Conservation (phyloP, 1,139 yeast genomes). For the Geotrichum reessii region DNA sequence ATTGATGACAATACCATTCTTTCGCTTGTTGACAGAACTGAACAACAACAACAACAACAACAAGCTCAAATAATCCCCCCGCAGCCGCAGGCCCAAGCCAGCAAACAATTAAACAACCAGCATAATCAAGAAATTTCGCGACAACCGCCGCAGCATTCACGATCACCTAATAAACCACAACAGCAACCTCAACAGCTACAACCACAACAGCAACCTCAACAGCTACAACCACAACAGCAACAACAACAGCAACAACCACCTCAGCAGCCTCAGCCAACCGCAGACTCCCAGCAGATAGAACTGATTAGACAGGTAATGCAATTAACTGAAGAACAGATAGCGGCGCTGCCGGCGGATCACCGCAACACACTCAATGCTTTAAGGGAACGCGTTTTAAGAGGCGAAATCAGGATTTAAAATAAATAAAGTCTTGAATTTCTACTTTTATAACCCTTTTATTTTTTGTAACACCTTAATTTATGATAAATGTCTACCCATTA, state of each 20-base stretch:
- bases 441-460: neutral
- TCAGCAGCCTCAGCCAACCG: constrained; percentile 6
- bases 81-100: neutral
- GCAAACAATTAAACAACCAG: neutral
- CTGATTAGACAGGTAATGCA: constrained; percentile 47
- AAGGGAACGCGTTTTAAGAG: constrained; percentile 29
- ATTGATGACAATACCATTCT: constrained; percentile 48
- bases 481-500: neutral
- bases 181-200: constrained; percentile 11
- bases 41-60: constrained; percentile 1
- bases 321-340: constrained; percentile 60
- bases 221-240: constrained; percentile 12
- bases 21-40: constrained; percentile 28
- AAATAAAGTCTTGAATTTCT: neutral
- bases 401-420: constrained; percentile 27
- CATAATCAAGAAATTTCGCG: neutral
- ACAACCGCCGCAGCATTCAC: constrained; percentile 28
- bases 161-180: constrained; percentile 21
- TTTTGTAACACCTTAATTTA: neutral
- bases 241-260: constrained; percentile 18
- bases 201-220: constrained; percentile 14
- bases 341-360: constrained; percentile 56
- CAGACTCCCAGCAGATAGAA: constrained; percentile 30
- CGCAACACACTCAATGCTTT: constrained; percentile 30
- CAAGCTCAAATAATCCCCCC: neutral